Percentiles rank a stretch among this genome's conserved stretches.
Evolutionary conservation across 2,329 filamentous ascomycete species (phyloP).

Genomic region (Aschersonia sp.): DNA sequence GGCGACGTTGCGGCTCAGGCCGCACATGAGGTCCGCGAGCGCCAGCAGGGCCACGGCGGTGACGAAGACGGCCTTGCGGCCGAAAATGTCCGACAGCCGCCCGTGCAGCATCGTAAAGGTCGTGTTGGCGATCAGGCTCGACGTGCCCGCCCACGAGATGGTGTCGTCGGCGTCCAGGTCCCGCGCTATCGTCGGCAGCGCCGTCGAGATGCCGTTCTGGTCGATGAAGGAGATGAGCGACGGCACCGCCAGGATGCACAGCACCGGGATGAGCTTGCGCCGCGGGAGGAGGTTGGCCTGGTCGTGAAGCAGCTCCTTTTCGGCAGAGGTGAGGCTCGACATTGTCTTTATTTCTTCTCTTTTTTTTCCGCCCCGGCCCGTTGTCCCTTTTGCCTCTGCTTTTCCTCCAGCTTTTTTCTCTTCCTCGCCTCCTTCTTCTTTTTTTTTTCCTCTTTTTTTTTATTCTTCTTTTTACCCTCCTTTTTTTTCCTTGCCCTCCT

Average conservation of each 20-base stretch:
- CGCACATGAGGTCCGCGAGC: conserved; percentile 43
- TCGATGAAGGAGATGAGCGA: conserved; percentile 41
- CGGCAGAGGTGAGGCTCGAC: conserved; percentile 14
- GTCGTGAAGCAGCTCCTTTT: conserved; percentile 32
- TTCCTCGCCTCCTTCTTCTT: conserved; percentile 11
- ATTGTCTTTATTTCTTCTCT: too few species aligned
- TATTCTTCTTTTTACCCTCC: too few species aligned
- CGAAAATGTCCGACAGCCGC: conserved; percentile 44
- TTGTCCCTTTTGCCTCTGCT: too few species aligned
- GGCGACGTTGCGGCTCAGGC: conserved; percentile 35
- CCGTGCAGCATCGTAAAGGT: conserved; percentile 52
- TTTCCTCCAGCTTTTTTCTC: conserved; percentile 6
- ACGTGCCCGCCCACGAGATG: conserved; percentile 40
- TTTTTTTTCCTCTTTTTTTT: too few species aligned
- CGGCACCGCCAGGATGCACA: conserved; percentile 33
- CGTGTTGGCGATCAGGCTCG: conserved; percentile 40
- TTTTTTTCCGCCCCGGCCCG: too few species aligned
- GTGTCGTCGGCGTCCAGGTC: conserved; percentile 30
- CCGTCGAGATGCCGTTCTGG: conserved; percentile 37
- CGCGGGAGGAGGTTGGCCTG: conserved; percentile 42
- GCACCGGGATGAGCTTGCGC: conserved; percentile 32
- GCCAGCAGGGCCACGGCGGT: conserved; percentile 35
- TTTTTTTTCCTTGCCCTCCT: too few species aligned
- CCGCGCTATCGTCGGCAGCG: conserved; percentile 35
- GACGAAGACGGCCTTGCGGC: conserved; percentile 43